phyloP scores from a whole-genome alignment of 208 protist genomes.

The Leishmania turanica region DNA sequence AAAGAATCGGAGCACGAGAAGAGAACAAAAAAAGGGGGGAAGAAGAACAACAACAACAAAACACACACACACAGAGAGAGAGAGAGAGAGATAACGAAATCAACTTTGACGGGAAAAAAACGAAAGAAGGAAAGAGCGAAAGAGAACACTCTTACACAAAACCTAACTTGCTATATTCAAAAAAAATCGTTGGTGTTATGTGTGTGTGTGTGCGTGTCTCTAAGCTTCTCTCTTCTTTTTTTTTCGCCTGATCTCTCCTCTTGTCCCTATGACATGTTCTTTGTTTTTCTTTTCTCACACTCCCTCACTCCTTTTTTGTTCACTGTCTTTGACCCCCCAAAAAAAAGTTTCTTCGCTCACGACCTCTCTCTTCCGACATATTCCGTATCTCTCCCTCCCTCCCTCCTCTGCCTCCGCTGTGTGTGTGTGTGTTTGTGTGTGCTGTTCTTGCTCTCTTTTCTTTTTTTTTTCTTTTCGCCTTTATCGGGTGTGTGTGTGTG shows the following conservation, averaged over 20 bases:
- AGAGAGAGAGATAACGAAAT: neutral
- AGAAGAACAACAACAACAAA: too few species aligned
- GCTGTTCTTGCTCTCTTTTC: constrained; percentile 2
- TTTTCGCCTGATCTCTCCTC: neutral
- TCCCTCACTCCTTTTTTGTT: neutral
- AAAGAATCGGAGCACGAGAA: too few species aligned
- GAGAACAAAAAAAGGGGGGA: too few species aligned
- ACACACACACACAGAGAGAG: too few species aligned
- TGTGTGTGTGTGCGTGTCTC: neutral
- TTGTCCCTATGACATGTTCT: neutral
- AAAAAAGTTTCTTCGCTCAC: neutral
- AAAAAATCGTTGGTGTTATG: neutral
- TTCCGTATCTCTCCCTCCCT: neutral
- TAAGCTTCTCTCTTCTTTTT: neutral
- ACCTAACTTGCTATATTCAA: neutral
- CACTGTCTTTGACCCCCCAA: neutral
- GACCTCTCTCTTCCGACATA: neutral
- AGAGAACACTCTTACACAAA: neutral
- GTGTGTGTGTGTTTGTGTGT: neutral
- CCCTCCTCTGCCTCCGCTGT: neutral
- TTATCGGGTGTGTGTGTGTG: neutral
- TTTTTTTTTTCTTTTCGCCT: constrained; percentile 8
- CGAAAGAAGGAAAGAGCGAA: neutral
- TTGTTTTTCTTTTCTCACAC: neutral
- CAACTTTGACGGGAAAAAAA: neutral